Percentiles rank a stretch among this genome's conserved stretches.
Conservation (phyloP, 495 filamentous ascomycete genomes). For the Staphylotrichum tortipilum region DNA sequence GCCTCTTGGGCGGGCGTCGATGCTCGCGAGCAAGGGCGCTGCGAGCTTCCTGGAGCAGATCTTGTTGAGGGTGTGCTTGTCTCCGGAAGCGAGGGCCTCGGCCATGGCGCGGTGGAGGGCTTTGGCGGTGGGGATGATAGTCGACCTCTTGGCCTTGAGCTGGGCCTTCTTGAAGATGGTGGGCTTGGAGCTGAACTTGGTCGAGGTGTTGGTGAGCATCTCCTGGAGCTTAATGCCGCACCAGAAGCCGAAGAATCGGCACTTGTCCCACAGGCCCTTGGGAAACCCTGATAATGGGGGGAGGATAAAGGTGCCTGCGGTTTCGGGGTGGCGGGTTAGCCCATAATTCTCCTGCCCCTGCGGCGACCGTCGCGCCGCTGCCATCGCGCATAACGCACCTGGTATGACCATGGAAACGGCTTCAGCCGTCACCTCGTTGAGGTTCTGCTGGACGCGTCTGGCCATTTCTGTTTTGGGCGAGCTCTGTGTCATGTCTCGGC, state of each 20-base stretch:
- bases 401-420: slow-evolving; percentile 10
- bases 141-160: slow-evolving; percentile 32
- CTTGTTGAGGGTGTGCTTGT: slow-evolving; percentile 46
- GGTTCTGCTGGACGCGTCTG: not conserved
- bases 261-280: not conserved
- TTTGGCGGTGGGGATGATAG: slow-evolving; percentile 43
- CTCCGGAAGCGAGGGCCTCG: slow-evolving; percentile 58
- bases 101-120: slow-evolving; percentile 62
- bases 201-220: not conserved
- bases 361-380: not conserved
- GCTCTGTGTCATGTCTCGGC: not conserved
- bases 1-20: slow-evolving; percentile 44
- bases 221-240: slow-evolving; percentile 8
- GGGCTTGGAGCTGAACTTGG: slow-evolving; percentile 25
- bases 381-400: no score
- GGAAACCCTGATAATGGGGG: slow-evolving; percentile 18
- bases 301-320: slow-evolving; percentile 20
- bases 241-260: slow-evolving; percentile 14
- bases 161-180: slow-evolving; percentile 17
- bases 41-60: slow-evolving; percentile 56
- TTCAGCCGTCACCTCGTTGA: not conserved
- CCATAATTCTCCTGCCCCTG: not conserved
- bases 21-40: slow-evolving; percentile 44
- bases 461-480: not conserved
- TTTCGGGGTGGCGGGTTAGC: not conserved